phyloP scores from a whole-genome alignment of 2,329 filamentous ascomycete species.

The Fusarium veterinarium region DNA sequence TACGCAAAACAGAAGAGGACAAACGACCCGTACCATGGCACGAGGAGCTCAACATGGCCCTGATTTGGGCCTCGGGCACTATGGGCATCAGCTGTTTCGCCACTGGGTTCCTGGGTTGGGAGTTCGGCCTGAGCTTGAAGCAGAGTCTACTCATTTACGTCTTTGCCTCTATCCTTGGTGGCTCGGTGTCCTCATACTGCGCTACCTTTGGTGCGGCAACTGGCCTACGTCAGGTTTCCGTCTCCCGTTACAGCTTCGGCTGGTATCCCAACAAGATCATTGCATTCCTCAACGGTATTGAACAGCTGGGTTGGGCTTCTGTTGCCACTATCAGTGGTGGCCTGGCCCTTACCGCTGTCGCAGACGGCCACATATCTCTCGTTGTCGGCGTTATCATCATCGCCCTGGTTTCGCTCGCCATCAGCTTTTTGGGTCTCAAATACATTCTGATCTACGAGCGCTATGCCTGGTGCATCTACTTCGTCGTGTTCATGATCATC shows the following conservation, averaged over 20 bases:
- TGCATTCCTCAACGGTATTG: conserved; percentile 5
- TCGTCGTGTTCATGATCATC: conserved; percentile 6
- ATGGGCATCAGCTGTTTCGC: conserved; percentile 15
- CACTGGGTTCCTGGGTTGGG: conserved; percentile 10
- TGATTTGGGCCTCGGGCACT: conserved; percentile 7
- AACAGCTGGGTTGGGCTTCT: conserved; percentile 12
- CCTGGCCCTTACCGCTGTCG: neutral
- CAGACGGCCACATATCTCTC: neutral
- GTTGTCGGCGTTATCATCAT: conserved; percentile 7
- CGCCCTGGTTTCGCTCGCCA: conserved; percentile 9
- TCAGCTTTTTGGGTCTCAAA: conserved; percentile 8
- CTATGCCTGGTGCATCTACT: conserved; percentile 8
- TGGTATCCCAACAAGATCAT: conserved; percentile 18
- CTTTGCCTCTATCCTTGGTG: conserved; percentile 9
- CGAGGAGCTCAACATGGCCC: conserved; percentile 11
- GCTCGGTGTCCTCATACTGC: conserved; percentile 4
- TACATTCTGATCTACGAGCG: conserved; percentile 14
- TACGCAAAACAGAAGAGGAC: conserved; percentile 9
- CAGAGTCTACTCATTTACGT: conserved; percentile 5
- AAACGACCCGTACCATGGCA: conserved; percentile 5
- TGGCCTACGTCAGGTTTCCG: neutral
- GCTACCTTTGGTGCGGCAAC: conserved; percentile 6
- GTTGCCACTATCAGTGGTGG: conserved; percentile 11
- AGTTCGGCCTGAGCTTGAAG: conserved; percentile 13
- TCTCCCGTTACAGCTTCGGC: conserved; percentile 8